Evolutionary conservation across 352 stramenopile genomes (phyloP).

Genomic region (Globisporangium sylvaticum): DNA sequence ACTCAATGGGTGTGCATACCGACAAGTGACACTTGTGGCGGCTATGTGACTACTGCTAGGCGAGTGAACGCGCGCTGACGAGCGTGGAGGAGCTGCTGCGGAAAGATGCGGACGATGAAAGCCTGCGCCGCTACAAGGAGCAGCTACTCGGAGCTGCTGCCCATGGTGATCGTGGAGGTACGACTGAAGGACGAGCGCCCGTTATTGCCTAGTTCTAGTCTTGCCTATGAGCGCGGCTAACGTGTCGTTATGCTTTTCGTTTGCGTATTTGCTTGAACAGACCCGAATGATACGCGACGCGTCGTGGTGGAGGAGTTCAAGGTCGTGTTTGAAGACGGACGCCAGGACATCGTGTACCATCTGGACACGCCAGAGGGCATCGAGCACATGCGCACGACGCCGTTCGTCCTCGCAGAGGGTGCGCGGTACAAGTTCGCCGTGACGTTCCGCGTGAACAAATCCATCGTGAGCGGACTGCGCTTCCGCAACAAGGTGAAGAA

Average conservation of each 20-base stretch:
- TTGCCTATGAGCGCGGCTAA: background rate
- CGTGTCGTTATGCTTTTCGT: background rate
- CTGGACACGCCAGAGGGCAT: slow-evolving; percentile 66
- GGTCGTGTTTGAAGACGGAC: slow-evolving; percentile 76
- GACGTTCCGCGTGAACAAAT: slow-evolving; percentile 78
- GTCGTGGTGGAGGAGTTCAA: slow-evolving; percentile 87
- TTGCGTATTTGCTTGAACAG: slow-evolving; percentile 18
- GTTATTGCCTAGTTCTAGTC: background rate
- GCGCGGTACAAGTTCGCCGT: slow-evolving; percentile 83
- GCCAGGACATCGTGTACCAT: slow-evolving; percentile 63
- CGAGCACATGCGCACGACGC: slow-evolving; percentile 64
- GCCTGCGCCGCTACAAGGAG: slow-evolving; percentile 83
- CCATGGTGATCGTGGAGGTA: slow-evolving; percentile 77
- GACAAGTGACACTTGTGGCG: background rate
- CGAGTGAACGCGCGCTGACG: slow-evolving; percentile 55
- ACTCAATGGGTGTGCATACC: background rate
- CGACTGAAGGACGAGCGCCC: background rate
- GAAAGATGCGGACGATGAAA: slow-evolving; percentile 82
- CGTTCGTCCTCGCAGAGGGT: slow-evolving; percentile 74
- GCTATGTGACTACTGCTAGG: slow-evolving; percentile 23
- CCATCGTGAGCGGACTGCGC: slow-evolving; percentile 80
- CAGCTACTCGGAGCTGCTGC: slow-evolving; percentile 71
- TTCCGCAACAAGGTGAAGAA: slow-evolving; percentile 88
- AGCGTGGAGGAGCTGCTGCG: slow-evolving; percentile 72
- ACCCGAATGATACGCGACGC: slow-evolving; percentile 51